Evolutionary conservation across 768 basidiomycete species (phyloP).

Genomic region (Podaxis mareebaensis): DNA sequence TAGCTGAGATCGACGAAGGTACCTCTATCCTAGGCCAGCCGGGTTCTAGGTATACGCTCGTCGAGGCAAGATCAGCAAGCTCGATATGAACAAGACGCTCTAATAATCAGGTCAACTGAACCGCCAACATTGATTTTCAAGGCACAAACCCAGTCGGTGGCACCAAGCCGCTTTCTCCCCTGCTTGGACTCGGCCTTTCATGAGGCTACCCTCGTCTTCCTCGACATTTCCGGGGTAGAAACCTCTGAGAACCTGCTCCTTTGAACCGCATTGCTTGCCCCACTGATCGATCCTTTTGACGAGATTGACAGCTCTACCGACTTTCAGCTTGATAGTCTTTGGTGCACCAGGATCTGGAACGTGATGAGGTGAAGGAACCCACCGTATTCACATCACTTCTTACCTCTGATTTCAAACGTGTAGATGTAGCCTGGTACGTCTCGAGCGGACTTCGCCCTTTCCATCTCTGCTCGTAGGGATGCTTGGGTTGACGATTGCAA

Average conservation of each 20-base stretch:
- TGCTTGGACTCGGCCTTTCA: constrained; percentile 65
- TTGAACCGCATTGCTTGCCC: constrained; percentile 80
- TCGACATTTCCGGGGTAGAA: constrained; percentile 64
- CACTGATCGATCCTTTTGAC: constrained; percentile 75
- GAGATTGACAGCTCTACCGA: constrained; percentile 76
- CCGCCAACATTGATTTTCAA: neutral
- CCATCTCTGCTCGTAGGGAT: constrained; percentile 48
- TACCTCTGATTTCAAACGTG: constrained; percentile 77
- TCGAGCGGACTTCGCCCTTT: constrained; percentile 47
- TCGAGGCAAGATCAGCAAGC: constrained; percentile 64
- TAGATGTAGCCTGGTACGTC: constrained; percentile 82
- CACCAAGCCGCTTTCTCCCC: constrained; percentile 66
- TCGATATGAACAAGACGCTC: constrained; percentile 83
- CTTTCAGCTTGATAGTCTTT: constrained; percentile 65
- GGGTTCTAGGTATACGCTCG: constrained; percentile 59
- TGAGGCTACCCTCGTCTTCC: constrained; percentile 44
- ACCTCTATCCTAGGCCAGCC: constrained; percentile 40
- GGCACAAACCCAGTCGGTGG: constrained; percentile 56
- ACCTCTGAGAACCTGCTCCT: constrained; percentile 71
- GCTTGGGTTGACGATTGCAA: constrained; percentile 61
- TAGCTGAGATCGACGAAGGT: constrained; percentile 16
- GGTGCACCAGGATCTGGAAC: constrained; percentile 12
- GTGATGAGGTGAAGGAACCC: neutral
- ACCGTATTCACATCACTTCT: constrained; percentile 3
- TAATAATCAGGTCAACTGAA: constrained; percentile 18